phyloP scores from a whole-genome alignment of 192 early-diverging fungal genomes.

The Rhizoclosmatium sp. region DNA sequence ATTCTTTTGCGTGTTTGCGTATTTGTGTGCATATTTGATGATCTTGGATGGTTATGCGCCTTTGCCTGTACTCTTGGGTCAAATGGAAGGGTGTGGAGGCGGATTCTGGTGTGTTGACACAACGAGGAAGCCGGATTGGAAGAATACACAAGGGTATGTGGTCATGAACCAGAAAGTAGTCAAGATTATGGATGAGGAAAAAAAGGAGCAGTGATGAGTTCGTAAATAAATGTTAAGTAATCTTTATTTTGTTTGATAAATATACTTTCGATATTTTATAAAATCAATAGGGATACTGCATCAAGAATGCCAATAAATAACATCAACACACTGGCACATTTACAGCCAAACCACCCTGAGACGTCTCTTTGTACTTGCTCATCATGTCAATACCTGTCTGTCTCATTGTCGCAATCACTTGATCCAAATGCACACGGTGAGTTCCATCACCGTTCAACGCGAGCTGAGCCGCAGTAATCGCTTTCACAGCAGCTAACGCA shows the following conservation, averaged over 20 bases:
- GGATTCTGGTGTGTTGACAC: neutral
- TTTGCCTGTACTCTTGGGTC: neutral
- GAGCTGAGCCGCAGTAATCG: slow-evolving; percentile 95
- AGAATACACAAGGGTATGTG: neutral
- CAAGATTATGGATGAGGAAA: neutral
- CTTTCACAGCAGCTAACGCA: slow-evolving; percentile 93
- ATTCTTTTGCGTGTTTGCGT: neutral
- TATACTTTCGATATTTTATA: too few species aligned
- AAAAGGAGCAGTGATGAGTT: neutral
- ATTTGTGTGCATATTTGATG: slow-evolving; percentile 1
- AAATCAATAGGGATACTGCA: too few species aligned
- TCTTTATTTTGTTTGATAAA: too few species aligned
- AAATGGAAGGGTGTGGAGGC: neutral
- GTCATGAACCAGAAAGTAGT: neutral
- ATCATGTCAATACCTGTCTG: slow-evolving; percentile 69
- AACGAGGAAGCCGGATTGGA: neutral
- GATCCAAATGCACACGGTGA: slow-evolving; percentile 91
- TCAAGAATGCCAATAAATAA: too few species aligned
- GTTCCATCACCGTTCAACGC: slow-evolving; percentile 92
- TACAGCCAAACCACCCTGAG: slow-evolving; percentile 90
- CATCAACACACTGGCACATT: slow-evolving; percentile 76
- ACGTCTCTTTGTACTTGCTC: slow-evolving; percentile 97
- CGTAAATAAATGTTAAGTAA: too few species aligned
- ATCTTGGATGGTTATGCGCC: slow-evolving; percentile 9
- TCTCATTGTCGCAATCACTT: slow-evolving; percentile 95